Conservation (phyloP, 129 eudicot species). For the Logfia minima region DNA sequence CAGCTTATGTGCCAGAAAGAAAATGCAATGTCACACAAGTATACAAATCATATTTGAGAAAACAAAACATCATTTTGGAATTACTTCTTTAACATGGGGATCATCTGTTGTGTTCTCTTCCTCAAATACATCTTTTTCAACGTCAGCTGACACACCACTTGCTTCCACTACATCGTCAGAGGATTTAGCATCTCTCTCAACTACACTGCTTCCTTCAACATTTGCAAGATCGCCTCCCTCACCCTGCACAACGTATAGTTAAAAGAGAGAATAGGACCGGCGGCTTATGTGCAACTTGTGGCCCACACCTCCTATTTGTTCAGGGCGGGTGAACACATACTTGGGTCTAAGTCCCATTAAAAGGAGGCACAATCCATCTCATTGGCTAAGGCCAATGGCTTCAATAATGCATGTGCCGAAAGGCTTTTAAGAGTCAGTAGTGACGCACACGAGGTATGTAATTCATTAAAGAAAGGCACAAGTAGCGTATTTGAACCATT, state of each 20-base stretch:
- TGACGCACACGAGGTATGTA: background rate
- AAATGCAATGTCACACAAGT: background rate
- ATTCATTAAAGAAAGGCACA: background rate
- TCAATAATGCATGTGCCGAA: too few species aligned
- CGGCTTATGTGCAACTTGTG: background rate
- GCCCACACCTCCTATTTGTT: constrained; percentile 3
- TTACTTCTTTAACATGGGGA: background rate
- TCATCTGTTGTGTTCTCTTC: background rate
- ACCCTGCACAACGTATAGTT: background rate
- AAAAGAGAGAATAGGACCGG: background rate
- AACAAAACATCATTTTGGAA: background rate
- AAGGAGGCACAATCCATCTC: background rate
- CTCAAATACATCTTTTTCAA: background rate
- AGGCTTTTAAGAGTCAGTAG: background rate
- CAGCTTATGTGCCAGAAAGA: background rate
- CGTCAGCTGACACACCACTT: background rate
- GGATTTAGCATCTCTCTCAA: background rate
- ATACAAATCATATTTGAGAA: background rate
- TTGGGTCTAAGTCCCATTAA: background rate
- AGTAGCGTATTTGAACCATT: background rate
- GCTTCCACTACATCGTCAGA: background rate
- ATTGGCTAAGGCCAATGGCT: too few species aligned
- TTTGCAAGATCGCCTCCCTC: background rate
- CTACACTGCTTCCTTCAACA: background rate
- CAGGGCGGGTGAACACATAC: background rate